Evolutionary conservation across 1,284 basidiomycete genomes (phyloP), one percentile per base, ranked within the genome.

Genomic region (Peniophora sp.): DNA sequence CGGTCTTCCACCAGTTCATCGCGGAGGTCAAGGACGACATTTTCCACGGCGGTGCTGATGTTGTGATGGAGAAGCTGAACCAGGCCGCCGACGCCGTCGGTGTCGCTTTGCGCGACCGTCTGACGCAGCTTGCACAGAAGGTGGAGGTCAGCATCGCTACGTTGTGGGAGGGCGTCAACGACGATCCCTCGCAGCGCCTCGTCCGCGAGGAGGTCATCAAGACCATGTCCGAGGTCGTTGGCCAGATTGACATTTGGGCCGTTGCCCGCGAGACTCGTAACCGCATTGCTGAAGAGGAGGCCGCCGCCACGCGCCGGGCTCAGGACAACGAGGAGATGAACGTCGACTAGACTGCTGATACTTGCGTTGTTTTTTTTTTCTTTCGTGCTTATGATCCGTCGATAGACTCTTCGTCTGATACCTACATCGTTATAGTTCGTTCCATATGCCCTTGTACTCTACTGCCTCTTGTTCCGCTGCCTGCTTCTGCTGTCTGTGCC

Each of bases 141-240:
- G 79, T 82, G 47, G 80, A 83, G 63, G 78, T 80, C 54, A 77
- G 71, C 56, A 60, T 83, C 52, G 71, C 78, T 10, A 74, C 81
- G 14, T 70, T 83, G 5, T 83, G 80, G 79, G 79, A 82, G 60
- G 71, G 69, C 19, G 62, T 68, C 3, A 67, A 66, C 45, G 76
- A 81, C 53, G 71, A 73, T 59, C 71, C 72, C 14, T 59, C 62
- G 24, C 76, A 80, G 58, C 59, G 70, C 20, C 61, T 54, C 47
- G 67, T 67, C 12, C 72, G 76, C 25, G 57, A 62, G n/a, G 63
- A 69, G 25, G 64, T 75, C 25, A 63, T 77, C 49, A 61, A 67
- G 19, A 60, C 64, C 10, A 65, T 73, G 38, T 52, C 61, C 2
- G 63, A 64, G 27, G 66, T 81, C 48, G 61, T 74, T 3, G 52